A percentile compares a stretch with the other conserved stretches of the same genome.
Conservation (phyloP, 306 rosid genomes). For the Glycine latifolia region DNA sequence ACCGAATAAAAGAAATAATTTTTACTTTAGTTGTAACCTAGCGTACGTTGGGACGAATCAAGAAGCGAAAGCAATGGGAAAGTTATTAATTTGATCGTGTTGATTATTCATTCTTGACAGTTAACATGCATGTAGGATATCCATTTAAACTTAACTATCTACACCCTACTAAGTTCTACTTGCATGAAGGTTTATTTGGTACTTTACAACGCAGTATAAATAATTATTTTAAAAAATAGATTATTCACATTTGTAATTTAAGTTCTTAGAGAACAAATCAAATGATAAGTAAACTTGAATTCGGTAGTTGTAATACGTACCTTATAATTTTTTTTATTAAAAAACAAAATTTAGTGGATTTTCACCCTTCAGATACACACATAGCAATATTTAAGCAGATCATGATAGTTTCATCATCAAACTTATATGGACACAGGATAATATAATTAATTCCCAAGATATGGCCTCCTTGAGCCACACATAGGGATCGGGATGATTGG, state of each 20-base stretch:
- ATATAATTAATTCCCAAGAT: neutral
- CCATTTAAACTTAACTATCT: neutral
- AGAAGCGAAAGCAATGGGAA: neutral
- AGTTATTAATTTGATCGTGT: neutral
- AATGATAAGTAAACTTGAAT: conserved; percentile 10
- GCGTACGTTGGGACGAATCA: neutral
- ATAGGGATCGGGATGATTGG: neutral
- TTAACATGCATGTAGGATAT: conserved; percentile 4
- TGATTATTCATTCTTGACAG: neutral
- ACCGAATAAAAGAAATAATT: neutral
- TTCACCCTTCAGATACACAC: neutral
- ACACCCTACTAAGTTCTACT: neutral
- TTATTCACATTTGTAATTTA: neutral
- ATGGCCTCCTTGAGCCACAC: neutral
- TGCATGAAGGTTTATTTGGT: neutral
- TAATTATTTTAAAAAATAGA: neutral
- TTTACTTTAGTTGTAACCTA: neutral
- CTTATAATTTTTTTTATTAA: neutral
- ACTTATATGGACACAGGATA: neutral
- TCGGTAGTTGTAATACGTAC: neutral
- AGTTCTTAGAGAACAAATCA: conserved; percentile 23
- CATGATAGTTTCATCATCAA: conserved; percentile 8
- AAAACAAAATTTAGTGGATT: neutral
- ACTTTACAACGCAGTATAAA: neutral
- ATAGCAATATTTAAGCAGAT: neutral